Percentiles rank a stretch among this genome's conserved stretches.
phyloP scores from a whole-genome alignment of 495 filamentous ascomycete genomes.

The Aeminium ludgeri region DNA sequence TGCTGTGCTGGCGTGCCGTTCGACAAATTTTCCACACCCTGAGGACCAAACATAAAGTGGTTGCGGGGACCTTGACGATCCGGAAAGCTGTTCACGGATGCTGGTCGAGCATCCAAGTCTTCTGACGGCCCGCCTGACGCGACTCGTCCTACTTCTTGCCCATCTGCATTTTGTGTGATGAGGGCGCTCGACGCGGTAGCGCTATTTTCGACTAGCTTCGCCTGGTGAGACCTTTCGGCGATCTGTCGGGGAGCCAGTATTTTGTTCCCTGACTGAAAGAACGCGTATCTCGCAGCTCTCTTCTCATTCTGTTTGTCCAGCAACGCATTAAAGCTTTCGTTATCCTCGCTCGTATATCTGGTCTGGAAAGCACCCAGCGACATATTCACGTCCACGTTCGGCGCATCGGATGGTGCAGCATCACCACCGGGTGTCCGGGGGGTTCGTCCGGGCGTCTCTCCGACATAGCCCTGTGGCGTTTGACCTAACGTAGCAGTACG shows the following conservation, averaged over 20 bases:
- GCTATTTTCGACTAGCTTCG: constrained; percentile 26
- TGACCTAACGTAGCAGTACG: constrained; percentile 12
- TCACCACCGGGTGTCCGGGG: constrained; percentile 16
- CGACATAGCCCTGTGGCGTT: constrained; percentile 39
- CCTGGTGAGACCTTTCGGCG: constrained; percentile 54
- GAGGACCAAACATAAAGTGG: constrained; percentile 73
- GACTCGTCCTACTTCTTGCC: constrained; percentile 3
- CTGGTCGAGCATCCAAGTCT: constrained; percentile 50
- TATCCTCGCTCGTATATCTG: constrained; percentile 92
- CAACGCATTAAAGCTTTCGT: constrained; percentile 84
- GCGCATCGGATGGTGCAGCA: constrained; percentile 21
- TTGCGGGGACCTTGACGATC: constrained; percentile 47
- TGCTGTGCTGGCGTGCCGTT: constrained; percentile 48
- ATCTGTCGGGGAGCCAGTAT: constrained; percentile 73
- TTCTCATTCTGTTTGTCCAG: constrained; percentile 84
- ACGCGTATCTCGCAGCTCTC: constrained; percentile 62
- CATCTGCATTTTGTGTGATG: constrained; percentile 13
- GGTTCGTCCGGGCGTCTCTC: constrained; percentile 52
- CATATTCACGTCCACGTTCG: constrained; percentile 61
- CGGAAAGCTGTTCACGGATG: constrained; percentile 64
- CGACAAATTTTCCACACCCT: constrained; percentile 45
- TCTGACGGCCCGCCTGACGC: constrained; percentile 16
- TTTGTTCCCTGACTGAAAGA: constrained; percentile 80
- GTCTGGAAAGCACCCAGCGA: constrained; percentile 71
- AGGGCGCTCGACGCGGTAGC: constrained; percentile 6